These are phyloP conservation scores for Neocucurbitaria cava DNA, from an alignment of 2,329 filamentous ascomycete species.

Conservation along the genomic window DNA sequence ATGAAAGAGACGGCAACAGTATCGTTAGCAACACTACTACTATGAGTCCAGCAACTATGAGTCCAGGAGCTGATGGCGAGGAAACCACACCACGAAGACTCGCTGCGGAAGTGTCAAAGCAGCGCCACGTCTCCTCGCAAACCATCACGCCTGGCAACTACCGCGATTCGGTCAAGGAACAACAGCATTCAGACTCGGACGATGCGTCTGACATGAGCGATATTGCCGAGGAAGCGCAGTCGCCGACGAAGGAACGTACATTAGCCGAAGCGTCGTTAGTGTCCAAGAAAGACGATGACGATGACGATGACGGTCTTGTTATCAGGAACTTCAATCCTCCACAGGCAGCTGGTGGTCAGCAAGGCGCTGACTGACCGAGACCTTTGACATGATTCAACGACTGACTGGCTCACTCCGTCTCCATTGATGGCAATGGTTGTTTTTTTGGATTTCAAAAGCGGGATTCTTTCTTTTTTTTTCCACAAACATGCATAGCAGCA, in stretches of 20 bases:
- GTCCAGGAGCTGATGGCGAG: slow-evolving; percentile 30
- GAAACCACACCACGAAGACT: slow-evolving; percentile 27
- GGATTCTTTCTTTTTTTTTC: slow-evolving; percentile 12
- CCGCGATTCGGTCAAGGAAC: slow-evolving; percentile 31
- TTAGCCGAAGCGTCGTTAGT: slow-evolving; percentile 14
- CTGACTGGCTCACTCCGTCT: no score
- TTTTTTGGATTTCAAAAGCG: slow-evolving; percentile 26
- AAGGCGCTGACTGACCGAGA: slow-evolving; percentile 22
- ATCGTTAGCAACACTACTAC: slow-evolving; percentile 32
- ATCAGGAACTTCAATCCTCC: slow-evolving; percentile 12
- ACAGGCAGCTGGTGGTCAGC: slow-evolving; percentile 13
- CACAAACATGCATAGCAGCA: slow-evolving; percentile 21
- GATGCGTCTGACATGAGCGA: slow-evolving; percentile 43
- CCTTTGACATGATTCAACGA: slow-evolving; percentile 17
- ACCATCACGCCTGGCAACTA: slow-evolving; percentile 44
- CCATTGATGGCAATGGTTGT: slow-evolving; percentile 15
- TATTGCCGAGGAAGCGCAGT: slow-evolving; percentile 40
- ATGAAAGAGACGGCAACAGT: slow-evolving; percentile 35
- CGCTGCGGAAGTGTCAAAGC: slow-evolving; percentile 39
- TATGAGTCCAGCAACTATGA: slow-evolving; percentile 24
- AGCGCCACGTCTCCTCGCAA: slow-evolving; percentile 45
- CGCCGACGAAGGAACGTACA: slow-evolving; percentile 15
- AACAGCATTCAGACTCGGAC: slow-evolving; percentile 30
- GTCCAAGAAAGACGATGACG: slow-evolving; percentile 21
- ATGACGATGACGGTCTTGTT: no score